Evolutionary conservation across 108 stramenopile genomes (phyloP), one percentile per base, ranked within the genome.

Genomic region (Skeletonema menzelii): DNA sequence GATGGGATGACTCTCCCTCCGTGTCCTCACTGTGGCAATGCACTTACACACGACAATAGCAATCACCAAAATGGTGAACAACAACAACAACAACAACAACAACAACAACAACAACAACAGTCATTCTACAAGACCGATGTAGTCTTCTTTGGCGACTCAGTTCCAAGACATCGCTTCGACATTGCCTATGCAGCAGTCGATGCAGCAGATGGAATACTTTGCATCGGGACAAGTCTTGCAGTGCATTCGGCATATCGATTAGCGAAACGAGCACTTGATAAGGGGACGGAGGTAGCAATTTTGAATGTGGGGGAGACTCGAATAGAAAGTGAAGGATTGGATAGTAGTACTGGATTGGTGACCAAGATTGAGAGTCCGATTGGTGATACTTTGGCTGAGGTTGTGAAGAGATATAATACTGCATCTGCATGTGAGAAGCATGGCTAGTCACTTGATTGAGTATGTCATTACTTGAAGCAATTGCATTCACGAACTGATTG

Each of bases 61-160:
- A 63, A 37, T 12, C 15, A 71, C 15, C 32, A 37, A 22, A 59
- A 13, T n/a, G n/a, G 20, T 19, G 27, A 61, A 5, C 35, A 22
- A 7, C 3, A 59, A 27, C 28, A 28, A 53, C 55, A 63, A 32
- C 42, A 32, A 31, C 30, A 42, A 1, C 55, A 37, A 32, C 15
- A 56, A 28, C 34, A 28, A 8, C 40, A 40, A 40, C 47, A 67
- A 6, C 67, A 20, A 32, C 20, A 64, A 44, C 38, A 40, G 38
- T 90, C 93, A n/a, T 87, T 97, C 46, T 79, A 95, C 63, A 98
- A 96, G 82, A 96, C 97, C 0, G 92, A 88, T 27, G 95, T 98
- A n/a, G 95, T 96, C 15, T 98, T 98, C 70, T 96, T 95, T 62
- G 97, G 97, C 8, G 97, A 96, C 75, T 74, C 77, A 15, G 89